phyloP scores from a whole-genome alignment of 1,284 basidiomycete genomes.

The Ceratobasidium papillatum region DNA sequence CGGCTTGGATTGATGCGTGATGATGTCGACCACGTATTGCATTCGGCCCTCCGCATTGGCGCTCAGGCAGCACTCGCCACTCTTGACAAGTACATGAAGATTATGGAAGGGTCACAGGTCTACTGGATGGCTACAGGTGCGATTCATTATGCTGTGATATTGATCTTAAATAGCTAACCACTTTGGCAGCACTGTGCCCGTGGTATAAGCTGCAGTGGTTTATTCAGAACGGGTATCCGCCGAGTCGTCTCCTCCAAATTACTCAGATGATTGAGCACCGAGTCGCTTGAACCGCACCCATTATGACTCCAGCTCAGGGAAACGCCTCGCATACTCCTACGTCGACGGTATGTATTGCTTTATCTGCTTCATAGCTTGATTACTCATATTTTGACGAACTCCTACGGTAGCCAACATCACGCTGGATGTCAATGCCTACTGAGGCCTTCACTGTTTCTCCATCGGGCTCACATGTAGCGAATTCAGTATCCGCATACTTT shows the following conservation, averaged over 20 bases:
- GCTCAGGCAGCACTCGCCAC: not conserved
- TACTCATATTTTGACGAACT: not conserved
- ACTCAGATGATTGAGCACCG: too few relatives aligned
- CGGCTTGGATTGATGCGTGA: constrained; percentile 2
- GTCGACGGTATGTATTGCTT: too few relatives aligned
- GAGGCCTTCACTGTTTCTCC: not conserved
- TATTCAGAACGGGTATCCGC: not conserved
- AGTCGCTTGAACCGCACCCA: too few relatives aligned
- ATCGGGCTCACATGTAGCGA: not conserved
- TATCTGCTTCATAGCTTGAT: not conserved
- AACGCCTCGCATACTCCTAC: too few relatives aligned
- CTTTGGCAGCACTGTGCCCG: not conserved
- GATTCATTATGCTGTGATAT: too few relatives aligned
- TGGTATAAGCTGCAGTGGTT: constrained; percentile 6
- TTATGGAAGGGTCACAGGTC: constrained; percentile 1
- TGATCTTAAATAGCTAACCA: too few relatives aligned
- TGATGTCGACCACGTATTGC: not conserved
- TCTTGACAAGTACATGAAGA: constrained; percentile 1
- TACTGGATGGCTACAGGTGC: not conserved
- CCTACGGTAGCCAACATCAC: not conserved
- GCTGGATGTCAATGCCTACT: not conserved
- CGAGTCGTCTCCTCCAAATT: too few relatives aligned
- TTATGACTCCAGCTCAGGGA: too few relatives aligned
- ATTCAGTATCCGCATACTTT: not conserved
- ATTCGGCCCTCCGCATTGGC: not conserved